Evolutionary conservation across 306 rosid genomes (phyloP).

Genomic region (Carpinus viminea): DNA sequence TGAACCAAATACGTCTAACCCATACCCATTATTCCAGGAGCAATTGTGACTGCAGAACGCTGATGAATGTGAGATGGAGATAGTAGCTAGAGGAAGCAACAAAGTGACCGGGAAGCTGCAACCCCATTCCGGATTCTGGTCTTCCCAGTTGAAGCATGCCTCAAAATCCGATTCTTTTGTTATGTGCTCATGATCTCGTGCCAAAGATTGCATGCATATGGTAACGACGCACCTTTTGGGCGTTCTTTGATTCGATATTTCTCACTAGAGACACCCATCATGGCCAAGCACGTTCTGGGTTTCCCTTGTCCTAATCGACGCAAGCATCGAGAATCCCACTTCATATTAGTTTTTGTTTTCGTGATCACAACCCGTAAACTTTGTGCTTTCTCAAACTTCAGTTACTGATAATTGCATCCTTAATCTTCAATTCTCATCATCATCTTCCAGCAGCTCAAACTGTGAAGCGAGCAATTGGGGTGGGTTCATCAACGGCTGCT

Average conservation of each 20-base stretch:
- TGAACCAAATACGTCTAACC: background rate
- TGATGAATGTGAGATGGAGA: background rate
- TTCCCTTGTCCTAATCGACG: conserved; percentile 17
- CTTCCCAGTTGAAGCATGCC: no score
- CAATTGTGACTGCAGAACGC: background rate
- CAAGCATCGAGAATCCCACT: conserved; percentile 19
- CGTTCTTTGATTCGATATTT: background rate
- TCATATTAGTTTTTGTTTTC: conserved; percentile 17
- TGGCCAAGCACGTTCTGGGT: conserved; percentile 18
- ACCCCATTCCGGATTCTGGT: no score
- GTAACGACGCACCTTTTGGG: background rate
- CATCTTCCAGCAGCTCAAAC: conserved; percentile 29
- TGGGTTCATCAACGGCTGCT: conserved; percentile 45
- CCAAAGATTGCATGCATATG: background rate
- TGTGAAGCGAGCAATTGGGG: conserved; percentile 52
- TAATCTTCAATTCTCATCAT: conserved; percentile 37
- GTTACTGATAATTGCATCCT: conserved; percentile 38
- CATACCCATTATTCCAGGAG: background rate
- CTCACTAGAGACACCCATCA: conserved; percentile 10
- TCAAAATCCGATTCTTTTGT: background rate
- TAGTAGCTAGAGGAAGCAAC: no score
- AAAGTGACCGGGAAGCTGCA: background rate
- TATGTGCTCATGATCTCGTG: background rate
- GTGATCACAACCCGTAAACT: conserved; percentile 24
- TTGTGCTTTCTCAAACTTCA: conserved; percentile 31